A percentile compares a stretch with the other conserved stretches of the same genome.
phyloP scores from a whole-genome alignment of 306 rosid genomes.

The Lupinus albus region DNA sequence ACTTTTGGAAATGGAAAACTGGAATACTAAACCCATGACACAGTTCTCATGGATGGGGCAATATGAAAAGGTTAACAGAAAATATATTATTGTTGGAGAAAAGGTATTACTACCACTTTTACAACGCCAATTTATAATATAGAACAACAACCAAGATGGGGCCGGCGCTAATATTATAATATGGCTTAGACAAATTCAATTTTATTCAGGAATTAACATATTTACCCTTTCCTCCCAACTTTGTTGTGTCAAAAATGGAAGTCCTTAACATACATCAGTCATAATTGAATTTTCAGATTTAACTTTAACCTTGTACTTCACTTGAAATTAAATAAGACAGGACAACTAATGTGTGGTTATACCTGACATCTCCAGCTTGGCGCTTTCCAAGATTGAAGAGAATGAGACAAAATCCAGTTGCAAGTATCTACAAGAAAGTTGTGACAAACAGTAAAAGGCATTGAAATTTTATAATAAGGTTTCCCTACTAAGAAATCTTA shows the following conservation, averaged over 20 bases:
- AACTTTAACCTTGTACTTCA: constrained; percentile 15
- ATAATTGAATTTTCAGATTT: constrained; percentile 16
- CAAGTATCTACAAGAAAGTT: constrained; percentile 64
- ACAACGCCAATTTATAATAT: too few species aligned
- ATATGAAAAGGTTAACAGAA: constrained; percentile 13
- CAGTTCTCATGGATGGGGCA: neutral
- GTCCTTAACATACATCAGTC: constrained; percentile 18
- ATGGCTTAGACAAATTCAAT: neutral
- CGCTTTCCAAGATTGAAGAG: constrained; percentile 84
- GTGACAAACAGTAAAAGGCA: constrained; percentile 19
- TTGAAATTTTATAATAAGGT: constrained; percentile 4
- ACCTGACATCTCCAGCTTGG: constrained; percentile 88
- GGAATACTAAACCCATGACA: constrained; percentile 1
- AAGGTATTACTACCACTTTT: too few species aligned
- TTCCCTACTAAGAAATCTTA: constrained; percentile 21
- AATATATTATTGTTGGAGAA: neutral
- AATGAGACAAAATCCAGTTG: constrained; percentile 80
- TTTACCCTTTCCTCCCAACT: constrained; percentile 16
- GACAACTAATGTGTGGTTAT: constrained; percentile 31
- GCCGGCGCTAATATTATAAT: too few species aligned
- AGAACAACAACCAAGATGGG: too few species aligned
- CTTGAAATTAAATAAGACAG: constrained; percentile 28
- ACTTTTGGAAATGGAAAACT: neutral
- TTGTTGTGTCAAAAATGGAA: neutral
- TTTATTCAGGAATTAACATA: constrained; percentile 26